Conservation (phyloP, 495 filamentous ascomycete genomes). For the Parmelia sp. region DNA sequence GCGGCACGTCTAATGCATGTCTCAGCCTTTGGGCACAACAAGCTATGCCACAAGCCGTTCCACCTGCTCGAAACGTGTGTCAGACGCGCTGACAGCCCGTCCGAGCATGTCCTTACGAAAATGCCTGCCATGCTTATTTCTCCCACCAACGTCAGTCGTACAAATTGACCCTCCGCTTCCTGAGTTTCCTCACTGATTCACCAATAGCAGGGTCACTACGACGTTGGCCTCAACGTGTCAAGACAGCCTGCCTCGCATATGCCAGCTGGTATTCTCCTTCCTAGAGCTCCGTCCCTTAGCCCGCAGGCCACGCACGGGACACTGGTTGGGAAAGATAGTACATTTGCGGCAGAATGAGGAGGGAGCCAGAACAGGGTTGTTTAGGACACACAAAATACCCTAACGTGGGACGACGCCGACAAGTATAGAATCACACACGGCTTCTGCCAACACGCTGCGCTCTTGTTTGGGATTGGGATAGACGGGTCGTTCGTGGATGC, state of each 20-base stretch:
- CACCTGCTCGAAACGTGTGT: neutral
- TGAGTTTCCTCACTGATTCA: neutral
- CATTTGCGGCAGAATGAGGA: neutral
- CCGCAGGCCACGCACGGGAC: neutral
- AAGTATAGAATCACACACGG: neutral
- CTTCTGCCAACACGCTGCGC: neutral
- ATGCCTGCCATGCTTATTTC: neutral
- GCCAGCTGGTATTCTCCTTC: neutral
- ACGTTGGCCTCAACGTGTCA: neutral
- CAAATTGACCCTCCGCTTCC: neutral
- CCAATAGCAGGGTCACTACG: neutral
- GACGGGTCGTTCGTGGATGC: neutral
- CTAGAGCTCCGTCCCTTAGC: neutral
- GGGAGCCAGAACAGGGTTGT: neutral
- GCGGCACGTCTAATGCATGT: neutral
- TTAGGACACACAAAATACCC: neutral
- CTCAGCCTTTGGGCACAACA: neutral
- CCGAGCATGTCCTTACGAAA: conserved; percentile 6
- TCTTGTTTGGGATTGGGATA: neutral
- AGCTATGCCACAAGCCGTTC: neutral
- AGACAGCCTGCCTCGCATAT: neutral
- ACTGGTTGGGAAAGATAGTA: no score
- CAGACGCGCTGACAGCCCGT: neutral
- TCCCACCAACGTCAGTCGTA: neutral
- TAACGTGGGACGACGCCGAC: neutral